Evolutionary conservation across 345 rosid genomes (phyloP).

Genomic region (Linum trigynum): DNA sequence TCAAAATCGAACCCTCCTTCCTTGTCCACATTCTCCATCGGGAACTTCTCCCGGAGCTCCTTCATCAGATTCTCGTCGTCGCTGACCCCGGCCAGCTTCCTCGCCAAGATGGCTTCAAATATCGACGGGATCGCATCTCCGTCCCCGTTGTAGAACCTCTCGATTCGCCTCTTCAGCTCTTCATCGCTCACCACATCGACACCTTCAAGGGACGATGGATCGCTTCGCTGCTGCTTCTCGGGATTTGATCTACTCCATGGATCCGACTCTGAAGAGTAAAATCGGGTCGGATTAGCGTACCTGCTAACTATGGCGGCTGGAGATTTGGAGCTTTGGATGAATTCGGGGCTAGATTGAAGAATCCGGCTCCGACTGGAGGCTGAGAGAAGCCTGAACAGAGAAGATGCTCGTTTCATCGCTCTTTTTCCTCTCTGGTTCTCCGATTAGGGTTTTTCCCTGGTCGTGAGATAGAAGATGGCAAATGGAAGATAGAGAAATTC

Average conservation of each 20-base stretch:
- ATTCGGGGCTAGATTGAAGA: neutral
- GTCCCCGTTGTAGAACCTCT: constrained; percentile 41
- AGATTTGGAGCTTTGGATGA: neutral
- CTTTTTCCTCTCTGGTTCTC: neutral
- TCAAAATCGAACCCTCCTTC: constrained; percentile 19
- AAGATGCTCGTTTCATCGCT: neutral
- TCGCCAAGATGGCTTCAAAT: constrained; percentile 48
- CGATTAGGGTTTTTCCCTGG: neutral
- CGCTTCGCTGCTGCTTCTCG: constrained; percentile 3
- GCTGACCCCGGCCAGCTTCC: constrained; percentile 56
- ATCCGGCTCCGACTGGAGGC: neutral
- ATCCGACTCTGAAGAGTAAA: constrained; percentile 30
- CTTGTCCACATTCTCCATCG: neutral
- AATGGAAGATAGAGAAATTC: no score
- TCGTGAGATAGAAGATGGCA: neutral
- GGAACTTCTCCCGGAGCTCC: constrained; percentile 22
- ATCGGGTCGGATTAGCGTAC: constrained; percentile 1
- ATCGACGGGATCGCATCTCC: constrained; percentile 46
- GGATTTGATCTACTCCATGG: constrained; percentile 2
- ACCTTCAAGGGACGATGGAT: constrained; percentile 4
- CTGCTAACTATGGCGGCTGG: neutral
- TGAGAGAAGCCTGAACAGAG: neutral
- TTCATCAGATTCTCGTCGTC: constrained; percentile 45
- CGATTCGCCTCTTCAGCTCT: constrained; percentile 51
- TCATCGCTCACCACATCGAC: constrained; percentile 26